Evolutionary conservation across 805 yeast species (phyloP).

Genomic region (Candida sphagnicola): DNA sequence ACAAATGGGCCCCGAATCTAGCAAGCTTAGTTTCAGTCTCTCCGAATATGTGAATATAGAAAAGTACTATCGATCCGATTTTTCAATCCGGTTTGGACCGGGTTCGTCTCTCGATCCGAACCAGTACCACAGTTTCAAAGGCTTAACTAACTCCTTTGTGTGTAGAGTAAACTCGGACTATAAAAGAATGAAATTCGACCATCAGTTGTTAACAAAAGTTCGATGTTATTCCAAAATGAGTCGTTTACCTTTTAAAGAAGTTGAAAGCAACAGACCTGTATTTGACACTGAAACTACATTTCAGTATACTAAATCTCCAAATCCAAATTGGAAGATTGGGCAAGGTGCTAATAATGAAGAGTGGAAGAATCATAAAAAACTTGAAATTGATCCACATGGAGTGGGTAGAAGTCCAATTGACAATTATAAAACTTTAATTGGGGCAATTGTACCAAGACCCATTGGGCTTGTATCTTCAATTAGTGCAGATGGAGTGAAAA

Average conservation of each 20-base stretch:
- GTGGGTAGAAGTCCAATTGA: slow-evolving; percentile 35
- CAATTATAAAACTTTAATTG: slow-evolving; percentile 49
- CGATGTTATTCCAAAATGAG: not conserved
- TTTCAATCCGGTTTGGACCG: no score
- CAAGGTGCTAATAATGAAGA: slow-evolving; percentile 42
- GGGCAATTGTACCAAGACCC: slow-evolving; percentile 58
- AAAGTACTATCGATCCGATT: no score
- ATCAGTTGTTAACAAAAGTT: not conserved
- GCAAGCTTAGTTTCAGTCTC: no score
- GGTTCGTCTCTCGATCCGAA: no score
- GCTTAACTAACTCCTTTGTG: no score
- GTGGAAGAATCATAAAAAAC: slow-evolving; percentile 44
- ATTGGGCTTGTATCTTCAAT: slow-evolving; percentile 55
- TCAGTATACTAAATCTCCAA: slow-evolving; percentile 20
- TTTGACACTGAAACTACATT: slow-evolving; percentile 8
- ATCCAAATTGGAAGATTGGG: slow-evolving; percentile 41
- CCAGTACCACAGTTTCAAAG: no score
- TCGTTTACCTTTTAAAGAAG: slow-evolving; percentile 8
- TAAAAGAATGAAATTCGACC: not conserved
- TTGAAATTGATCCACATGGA: slow-evolving; percentile 46
- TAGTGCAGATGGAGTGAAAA: slow-evolving; percentile 36
- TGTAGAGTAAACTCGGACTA: no score
- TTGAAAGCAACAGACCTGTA: slow-evolving; percentile 8
- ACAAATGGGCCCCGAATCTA: no score
- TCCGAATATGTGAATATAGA: no score